Evolutionary conservation across 1,284 basidiomycete species (phyloP).

Genomic region (Ganoderma sinense): DNA sequence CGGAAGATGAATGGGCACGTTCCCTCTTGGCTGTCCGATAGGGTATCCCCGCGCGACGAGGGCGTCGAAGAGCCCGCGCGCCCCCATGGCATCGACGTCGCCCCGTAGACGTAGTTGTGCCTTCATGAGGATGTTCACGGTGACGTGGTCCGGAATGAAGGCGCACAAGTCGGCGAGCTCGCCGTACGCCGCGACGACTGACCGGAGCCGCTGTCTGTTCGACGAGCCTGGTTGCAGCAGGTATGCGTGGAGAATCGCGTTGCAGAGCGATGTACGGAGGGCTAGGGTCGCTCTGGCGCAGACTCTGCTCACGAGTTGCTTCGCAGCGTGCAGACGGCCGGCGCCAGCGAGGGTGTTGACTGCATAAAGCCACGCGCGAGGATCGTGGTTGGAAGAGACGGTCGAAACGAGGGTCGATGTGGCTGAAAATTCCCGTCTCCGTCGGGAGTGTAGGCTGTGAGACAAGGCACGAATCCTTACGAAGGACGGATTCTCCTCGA

Average conservation of each 20-base stretch:
- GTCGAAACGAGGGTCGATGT: background rate
- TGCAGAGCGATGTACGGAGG: conserved; percentile 55
- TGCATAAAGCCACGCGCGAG: conserved; percentile 2
- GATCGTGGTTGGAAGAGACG: background rate
- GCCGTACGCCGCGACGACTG: conserved; percentile 48
- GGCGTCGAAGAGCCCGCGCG: conserved; percentile 66
- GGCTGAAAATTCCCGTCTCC: background rate
- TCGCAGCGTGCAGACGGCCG: conserved; percentile 45
- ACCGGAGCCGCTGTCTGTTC: conserved; percentile 52
- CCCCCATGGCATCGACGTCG: conserved; percentile 47
- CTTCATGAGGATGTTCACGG: conserved; percentile 70
- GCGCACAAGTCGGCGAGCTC: conserved; percentile 47
- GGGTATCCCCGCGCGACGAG: conserved; percentile 66
- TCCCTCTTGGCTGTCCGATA: conserved; percentile 32
- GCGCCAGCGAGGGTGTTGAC: conserved; percentile 29
- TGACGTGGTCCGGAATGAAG: conserved; percentile 67
- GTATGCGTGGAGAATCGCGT: conserved; percentile 59
- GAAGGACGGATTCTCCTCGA: background rate
- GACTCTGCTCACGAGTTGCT: conserved; percentile 46
- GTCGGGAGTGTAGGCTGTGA: conserved; percentile 3
- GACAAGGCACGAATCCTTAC: background rate
- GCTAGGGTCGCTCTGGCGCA: conserved; percentile 38
- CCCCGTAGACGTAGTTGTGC: conserved; percentile 56
- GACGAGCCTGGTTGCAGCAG: conserved; percentile 43
- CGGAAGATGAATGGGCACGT: background rate